Conservation (phyloP, 441 rosid genomes). For the Dalechampia spathulata region DNA sequence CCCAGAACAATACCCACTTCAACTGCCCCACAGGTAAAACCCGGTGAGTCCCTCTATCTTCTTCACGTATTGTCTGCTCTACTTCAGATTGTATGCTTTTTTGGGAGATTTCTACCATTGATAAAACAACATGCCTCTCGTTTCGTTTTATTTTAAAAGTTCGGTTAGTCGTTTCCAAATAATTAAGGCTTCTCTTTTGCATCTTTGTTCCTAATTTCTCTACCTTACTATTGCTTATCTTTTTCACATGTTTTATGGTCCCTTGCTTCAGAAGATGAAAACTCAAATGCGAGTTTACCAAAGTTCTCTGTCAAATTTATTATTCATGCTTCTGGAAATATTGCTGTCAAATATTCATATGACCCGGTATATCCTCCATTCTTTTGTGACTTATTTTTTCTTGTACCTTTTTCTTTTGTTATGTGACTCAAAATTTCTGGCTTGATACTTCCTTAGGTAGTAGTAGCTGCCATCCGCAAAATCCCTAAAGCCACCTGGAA, state of each 20-base stretch:
- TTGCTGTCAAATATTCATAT: conserved; percentile 74
- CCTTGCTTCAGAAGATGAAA: conserved; percentile 27
- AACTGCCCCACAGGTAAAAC: conserved; percentile 16
- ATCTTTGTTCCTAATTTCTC: too few species aligned
- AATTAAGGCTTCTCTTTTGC: too few species aligned
- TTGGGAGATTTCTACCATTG: too few species aligned
- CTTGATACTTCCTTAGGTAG: conserved; percentile 31
- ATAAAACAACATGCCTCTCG: too few species aligned
- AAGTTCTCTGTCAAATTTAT: conserved; percentile 55
- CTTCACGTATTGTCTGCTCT: not conserved
- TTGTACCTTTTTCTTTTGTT: not conserved
- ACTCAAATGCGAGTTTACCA: conserved; percentile 28
- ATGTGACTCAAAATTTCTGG: not conserved
- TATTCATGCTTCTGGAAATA: conserved; percentile 58
- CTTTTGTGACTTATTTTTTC: not conserved
- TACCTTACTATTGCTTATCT: not conserved
- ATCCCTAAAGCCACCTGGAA: conserved; percentile 88
- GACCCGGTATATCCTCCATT: conserved; percentile 40
- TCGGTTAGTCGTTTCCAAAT: too few species aligned
- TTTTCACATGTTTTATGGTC: not conserved
- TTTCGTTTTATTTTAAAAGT: too few species aligned
- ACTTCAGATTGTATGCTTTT: not conserved
- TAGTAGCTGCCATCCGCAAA: conserved; percentile 69
- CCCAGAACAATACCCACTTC: conserved; percentile 28
- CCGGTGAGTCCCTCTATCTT: conserved; percentile 33